phyloP scores from a whole-genome alignment of 257 asterid genomes.

The Solanum medicagineum region DNA sequence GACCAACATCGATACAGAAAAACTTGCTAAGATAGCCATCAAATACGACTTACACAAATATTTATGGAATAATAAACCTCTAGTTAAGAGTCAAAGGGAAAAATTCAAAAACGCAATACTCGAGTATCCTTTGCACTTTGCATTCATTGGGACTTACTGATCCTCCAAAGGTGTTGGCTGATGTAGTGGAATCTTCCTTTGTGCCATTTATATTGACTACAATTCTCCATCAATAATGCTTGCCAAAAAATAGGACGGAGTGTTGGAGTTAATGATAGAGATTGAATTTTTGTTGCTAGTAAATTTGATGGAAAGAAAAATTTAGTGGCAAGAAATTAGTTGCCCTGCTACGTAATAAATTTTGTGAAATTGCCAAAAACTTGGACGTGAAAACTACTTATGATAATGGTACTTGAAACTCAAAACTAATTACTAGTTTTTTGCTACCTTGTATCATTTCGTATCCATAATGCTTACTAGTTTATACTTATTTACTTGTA shows the following conservation, averaged over 20 bases:
- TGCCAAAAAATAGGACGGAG: slow-evolving; percentile 21
- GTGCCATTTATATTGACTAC: too few species aligned
- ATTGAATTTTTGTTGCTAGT: slow-evolving; percentile 9
- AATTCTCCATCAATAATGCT: too few species aligned
- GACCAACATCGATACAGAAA: slow-evolving; percentile 46
- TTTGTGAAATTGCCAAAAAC: not conserved
- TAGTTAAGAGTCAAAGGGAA: slow-evolving; percentile 21
- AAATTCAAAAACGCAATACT: too few species aligned
- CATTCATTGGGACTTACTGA: too few species aligned
- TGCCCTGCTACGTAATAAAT: slow-evolving; percentile 19
- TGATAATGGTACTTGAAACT: not conserved
- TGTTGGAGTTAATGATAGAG: slow-evolving; percentile 13
- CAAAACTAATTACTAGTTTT: not conserved
- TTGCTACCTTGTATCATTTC: not conserved
- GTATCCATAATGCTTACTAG: not conserved
- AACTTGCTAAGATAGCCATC: slow-evolving; percentile 41
- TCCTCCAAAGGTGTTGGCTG: too few species aligned
- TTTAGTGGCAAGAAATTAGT: slow-evolving; percentile 16
- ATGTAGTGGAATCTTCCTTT: too few species aligned
- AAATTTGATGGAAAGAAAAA: slow-evolving; percentile 12
- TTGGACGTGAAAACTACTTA: not conserved
- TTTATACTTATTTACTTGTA: too few species aligned
- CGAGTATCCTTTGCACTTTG: too few species aligned
- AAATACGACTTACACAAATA: slow-evolving; percentile 14
- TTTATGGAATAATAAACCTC: slow-evolving; percentile 24